Base-by-base conservation (phyloP, 2,329 filamentous ascomycete genomes). In the Chaetomium olivaceum region DNA sequence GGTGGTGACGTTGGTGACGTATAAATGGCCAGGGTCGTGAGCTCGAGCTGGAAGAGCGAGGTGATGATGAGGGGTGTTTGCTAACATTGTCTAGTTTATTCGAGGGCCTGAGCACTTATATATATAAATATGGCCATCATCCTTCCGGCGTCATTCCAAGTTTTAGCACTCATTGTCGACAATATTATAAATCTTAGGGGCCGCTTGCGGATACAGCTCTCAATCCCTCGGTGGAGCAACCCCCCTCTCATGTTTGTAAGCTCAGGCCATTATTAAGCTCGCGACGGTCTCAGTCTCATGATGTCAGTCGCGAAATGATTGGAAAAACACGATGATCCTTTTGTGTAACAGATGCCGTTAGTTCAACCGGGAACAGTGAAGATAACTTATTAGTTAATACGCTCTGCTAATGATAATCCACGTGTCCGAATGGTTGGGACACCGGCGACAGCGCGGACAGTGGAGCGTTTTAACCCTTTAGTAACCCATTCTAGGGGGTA, bases 161-260 rank as follows among this genome's bases (percentile, higher is more conserved):
- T 19, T 12, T 12, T 6, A 12, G 14, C 36, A 19, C 19, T 43
- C 36, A 43, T 43, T 43, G 36, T 16, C 14, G 36, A 43, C 36
- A 3, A 19, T 16, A 48, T 48, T 48, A 48, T 8, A 48, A 48
- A 48, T 48, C 43, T 21, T 21, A 7, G 29, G 23, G 33, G 7
- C 27, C 61, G 51, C 5, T 23, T 48, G 23, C 48, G 48, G 39
- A 36, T 25, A 5, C 12, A n/a, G 11, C n/a, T 12, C 2, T 51
- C 9, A 27, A 43, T 55, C 33, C 50, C 43, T 61, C 50, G 23
- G 29, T 16, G 43, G 19, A 21, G 43, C 19, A 21, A 16, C 51
- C 23, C 12, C 12, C 29, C 25, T 29, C 51, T 33, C 16, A 29
- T 43, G 51, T 63, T 63, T 39, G 54, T 58, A 48, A 63, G 61